A percentile compares a stretch with the other conserved stretches of the same genome.
Conservation (phyloP, 2,329 filamentous ascomycete species). For the Ceratocystiopsis brevicomis region DNA sequence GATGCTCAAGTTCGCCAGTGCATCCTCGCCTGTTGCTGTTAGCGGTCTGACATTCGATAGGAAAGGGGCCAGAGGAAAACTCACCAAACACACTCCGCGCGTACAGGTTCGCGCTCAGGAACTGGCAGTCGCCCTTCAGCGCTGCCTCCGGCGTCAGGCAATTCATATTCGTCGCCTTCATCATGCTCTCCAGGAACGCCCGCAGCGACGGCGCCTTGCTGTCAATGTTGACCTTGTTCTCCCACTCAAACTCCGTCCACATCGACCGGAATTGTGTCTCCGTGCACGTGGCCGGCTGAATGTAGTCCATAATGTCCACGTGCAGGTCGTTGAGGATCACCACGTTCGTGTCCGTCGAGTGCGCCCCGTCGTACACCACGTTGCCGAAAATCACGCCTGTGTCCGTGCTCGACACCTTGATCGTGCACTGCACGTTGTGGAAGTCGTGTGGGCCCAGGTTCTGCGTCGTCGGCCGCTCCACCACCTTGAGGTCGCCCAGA, state of each 20-base stretch:
- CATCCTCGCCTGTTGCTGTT: slow-evolving; percentile 64
- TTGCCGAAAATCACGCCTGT: slow-evolving; percentile 98
- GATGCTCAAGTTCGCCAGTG: slow-evolving; percentile 89
- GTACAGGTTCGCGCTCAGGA: slow-evolving; percentile 91
- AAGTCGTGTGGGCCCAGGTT: slow-evolving; percentile 93
- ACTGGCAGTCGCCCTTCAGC: slow-evolving; percentile 92
- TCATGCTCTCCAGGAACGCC: slow-evolving; percentile 82
- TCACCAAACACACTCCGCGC: slow-evolving; percentile 94
- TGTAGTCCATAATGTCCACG: slow-evolving; percentile 99
- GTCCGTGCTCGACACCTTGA: slow-evolving; percentile 86
- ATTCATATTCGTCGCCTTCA: slow-evolving; percentile 98
- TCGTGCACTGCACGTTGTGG: slow-evolving; percentile 93
- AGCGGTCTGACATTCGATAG: background rate
- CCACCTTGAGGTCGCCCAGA: slow-evolving; percentile 89
- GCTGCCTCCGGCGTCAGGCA: slow-evolving; percentile 93
- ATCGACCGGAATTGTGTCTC: slow-evolving; percentile 99
- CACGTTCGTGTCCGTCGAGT: slow-evolving; percentile 83
- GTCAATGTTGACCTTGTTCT: slow-evolving; percentile 99
- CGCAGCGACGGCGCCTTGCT: slow-evolving; percentile 83
- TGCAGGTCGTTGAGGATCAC: slow-evolving; percentile 97
- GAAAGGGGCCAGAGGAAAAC: slow-evolving; percentile 18
- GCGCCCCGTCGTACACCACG: slow-evolving; percentile 87
- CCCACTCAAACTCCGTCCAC: slow-evolving; percentile 99
- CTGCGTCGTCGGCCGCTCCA: slow-evolving; percentile 88
- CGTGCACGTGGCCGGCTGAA: slow-evolving; percentile 87